Conservation (phyloP, 805 yeast genomes). For the Brettanomyces custersianus region DNA sequence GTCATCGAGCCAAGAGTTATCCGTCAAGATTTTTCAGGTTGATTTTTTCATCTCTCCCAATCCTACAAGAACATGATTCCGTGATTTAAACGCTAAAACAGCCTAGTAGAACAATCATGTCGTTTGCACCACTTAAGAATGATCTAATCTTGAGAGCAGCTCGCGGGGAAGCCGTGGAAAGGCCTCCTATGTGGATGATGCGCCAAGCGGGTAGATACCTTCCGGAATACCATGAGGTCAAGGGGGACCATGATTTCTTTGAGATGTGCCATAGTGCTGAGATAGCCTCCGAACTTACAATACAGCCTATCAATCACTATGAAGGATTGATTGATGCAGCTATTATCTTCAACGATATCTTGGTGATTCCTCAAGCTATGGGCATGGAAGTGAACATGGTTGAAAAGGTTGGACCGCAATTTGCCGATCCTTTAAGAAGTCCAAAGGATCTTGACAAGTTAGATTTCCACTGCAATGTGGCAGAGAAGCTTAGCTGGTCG, state of each 20-base stretch:
- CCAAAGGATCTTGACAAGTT: conserved; percentile 57
- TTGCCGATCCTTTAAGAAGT: conserved; percentile 76
- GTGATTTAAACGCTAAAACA: too few relatives aligned
- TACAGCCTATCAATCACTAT: conserved; percentile 88
- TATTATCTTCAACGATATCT: conserved; percentile 88
- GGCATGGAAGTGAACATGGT: conserved; percentile 92
- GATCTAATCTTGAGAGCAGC: conserved; percentile 92
- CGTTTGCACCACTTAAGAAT: conserved; percentile 76
- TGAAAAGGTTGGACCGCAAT: conserved; percentile 91
- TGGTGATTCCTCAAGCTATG: conserved; percentile 97
- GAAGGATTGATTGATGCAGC: conserved; percentile 93
- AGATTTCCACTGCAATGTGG: conserved; percentile 55
- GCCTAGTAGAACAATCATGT: conserved; percentile 3
- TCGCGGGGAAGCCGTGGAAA: conserved; percentile 78
- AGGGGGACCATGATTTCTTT: conserved; percentile 80
- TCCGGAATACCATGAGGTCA: conserved; percentile 87
- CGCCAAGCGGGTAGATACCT: conserved; percentile 95
- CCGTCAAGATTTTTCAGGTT: too few relatives aligned
- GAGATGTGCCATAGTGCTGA: conserved; percentile 95
- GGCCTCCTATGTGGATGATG: conserved; percentile 98
- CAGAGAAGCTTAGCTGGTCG: conserved; percentile 85
- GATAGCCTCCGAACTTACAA: conserved; percentile 86
- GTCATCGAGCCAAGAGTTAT: too few relatives aligned
- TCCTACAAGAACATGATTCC: too few relatives aligned
- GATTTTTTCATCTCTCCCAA: too few relatives aligned